Percentiles rank a stretch among this genome's conserved stretches.
phyloP scores from a whole-genome alignment of 2,329 filamentous ascomycete genomes.

The Aspergillus sp. region DNA sequence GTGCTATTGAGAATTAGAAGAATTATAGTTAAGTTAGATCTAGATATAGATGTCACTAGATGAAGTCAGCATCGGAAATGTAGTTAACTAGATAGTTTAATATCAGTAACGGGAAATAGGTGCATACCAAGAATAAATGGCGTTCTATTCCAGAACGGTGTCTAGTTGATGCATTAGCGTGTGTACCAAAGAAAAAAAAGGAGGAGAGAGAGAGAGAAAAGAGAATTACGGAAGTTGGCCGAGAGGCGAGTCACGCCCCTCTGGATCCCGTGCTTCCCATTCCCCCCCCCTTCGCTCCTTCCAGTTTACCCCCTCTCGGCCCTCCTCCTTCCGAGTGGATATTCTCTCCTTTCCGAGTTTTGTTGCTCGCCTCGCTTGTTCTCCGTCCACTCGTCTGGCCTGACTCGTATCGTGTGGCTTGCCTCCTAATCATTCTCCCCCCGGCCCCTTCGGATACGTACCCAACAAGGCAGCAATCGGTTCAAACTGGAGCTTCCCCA shows the following conservation, averaged over 20 bases:
- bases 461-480: background rate
- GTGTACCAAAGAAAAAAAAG: background rate
- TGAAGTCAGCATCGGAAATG: too few species aligned
- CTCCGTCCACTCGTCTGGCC: background rate
- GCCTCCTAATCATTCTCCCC: constrained; percentile 3
- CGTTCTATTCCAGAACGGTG: too few species aligned
- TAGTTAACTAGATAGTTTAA: too few species aligned
- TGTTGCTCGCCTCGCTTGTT: constrained; percentile 9
- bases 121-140: too few species aligned
- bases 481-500: constrained; percentile 3
- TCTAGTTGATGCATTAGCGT: background rate
- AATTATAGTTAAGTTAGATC: too few species aligned
- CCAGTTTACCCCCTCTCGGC: background rate
- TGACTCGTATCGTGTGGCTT: background rate
- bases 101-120: too few species aligned
- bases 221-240: constrained; percentile 28
- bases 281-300: too few species aligned
- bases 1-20: too few species aligned
- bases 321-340: constrained; percentile 5
- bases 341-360: background rate
- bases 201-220: background rate
- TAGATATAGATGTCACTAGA: too few species aligned
- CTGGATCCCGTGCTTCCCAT: constrained; percentile 5
- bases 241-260: constrained; percentile 17
- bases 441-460: background rate